phyloP scores from a whole-genome alignment of 371 early-diverging fungal genomes.

The Lichtheimia ramosa region DNA sequence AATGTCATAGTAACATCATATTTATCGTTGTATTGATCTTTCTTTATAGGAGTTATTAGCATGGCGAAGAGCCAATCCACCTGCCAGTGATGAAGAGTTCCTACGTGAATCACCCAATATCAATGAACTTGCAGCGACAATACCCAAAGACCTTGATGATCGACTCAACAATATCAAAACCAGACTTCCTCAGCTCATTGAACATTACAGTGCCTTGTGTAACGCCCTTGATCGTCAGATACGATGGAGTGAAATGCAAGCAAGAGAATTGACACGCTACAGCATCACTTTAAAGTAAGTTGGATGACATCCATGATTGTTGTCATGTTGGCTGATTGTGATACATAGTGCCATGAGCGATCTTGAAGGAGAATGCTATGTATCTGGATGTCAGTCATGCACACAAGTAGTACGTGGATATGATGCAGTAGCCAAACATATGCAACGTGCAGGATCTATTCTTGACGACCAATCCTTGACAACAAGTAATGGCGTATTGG shows the following conservation, averaged over 20 bases:
- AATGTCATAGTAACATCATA: too few species aligned
- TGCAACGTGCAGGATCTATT: slow-evolving; percentile 38
- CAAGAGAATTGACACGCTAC: slow-evolving; percentile 45
- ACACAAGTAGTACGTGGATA: slow-evolving; percentile 49
- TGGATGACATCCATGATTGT: neutral
- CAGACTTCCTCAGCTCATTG: slow-evolving; percentile 37
- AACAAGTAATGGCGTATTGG: slow-evolving; percentile 48
- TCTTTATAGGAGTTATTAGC: slow-evolving; percentile 39
- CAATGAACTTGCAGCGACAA: slow-evolving; percentile 27
- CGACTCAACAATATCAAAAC: slow-evolving; percentile 29
- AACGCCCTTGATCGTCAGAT: slow-evolving; percentile 56
- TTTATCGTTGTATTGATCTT: too few species aligned
- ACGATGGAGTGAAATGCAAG: slow-evolving; percentile 53
- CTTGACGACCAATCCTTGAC: slow-evolving; percentile 46
- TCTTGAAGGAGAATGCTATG: slow-evolving; percentile 45
- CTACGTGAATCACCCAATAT: slow-evolving; percentile 29
- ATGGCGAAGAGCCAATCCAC: slow-evolving; percentile 54
- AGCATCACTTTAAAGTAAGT: slow-evolving; percentile 52
- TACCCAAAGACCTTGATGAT: slow-evolving; percentile 45
- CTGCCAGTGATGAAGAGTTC: slow-evolving; percentile 55
- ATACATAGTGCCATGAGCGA: slow-evolving; percentile 50
- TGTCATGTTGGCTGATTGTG: neutral
- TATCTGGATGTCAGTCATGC: slow-evolving; percentile 51
- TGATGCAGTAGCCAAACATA: slow-evolving; percentile 42
- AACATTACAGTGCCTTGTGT: slow-evolving; percentile 57